These are phyloP conservation scores for Asterochloris erici DNA, from an alignment of 139 green algal species.

Conservation along the genomic window DNA sequence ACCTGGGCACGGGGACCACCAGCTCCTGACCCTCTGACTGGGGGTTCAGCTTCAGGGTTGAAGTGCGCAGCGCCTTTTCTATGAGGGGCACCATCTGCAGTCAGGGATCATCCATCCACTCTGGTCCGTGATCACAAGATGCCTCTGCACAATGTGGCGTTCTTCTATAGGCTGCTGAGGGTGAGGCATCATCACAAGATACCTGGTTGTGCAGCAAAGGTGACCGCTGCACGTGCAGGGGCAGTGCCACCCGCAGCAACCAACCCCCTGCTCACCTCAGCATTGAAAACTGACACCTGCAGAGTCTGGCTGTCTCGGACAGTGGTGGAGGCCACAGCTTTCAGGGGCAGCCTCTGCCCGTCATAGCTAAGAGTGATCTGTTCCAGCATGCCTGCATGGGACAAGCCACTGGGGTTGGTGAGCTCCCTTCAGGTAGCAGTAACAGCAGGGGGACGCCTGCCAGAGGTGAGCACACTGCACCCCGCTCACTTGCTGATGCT, in stretches of 20 bases:
- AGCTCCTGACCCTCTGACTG: slow-evolving; percentile 43
- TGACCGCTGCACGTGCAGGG: background rate
- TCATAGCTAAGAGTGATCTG: slow-evolving; percentile 56
- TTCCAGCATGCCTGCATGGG: slow-evolving; percentile 63
- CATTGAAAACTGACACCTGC: slow-evolving; percentile 64
- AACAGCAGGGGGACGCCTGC: background rate
- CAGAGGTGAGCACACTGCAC: background rate
- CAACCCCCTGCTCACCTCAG: slow-evolving; percentile 25
- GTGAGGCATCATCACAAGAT: background rate
- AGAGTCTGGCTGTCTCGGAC: slow-evolving; percentile 68
- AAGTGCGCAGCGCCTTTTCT: slow-evolving; percentile 54
- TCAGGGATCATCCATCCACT: background rate
- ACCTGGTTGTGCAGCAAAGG: background rate
- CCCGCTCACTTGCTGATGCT: slow-evolving; percentile 42
- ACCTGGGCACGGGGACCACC: slow-evolving; percentile 49
- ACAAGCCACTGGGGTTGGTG: background rate
- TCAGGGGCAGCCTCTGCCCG: slow-evolving; percentile 54
- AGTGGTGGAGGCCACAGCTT: slow-evolving; percentile 54
- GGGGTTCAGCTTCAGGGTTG: slow-evolving; percentile 57
- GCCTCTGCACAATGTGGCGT: background rate
- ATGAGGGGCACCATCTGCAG: slow-evolving; percentile 54
- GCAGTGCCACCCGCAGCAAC: too few species aligned
- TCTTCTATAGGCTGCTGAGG: background rate
- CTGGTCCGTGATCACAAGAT: background rate
- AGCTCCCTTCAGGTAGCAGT: background rate